These are phyloP conservation scores for Clarireedia paspali DNA, from an alignment of 2,329 filamentous ascomycete genomes.

Conservation along the genomic window DNA sequence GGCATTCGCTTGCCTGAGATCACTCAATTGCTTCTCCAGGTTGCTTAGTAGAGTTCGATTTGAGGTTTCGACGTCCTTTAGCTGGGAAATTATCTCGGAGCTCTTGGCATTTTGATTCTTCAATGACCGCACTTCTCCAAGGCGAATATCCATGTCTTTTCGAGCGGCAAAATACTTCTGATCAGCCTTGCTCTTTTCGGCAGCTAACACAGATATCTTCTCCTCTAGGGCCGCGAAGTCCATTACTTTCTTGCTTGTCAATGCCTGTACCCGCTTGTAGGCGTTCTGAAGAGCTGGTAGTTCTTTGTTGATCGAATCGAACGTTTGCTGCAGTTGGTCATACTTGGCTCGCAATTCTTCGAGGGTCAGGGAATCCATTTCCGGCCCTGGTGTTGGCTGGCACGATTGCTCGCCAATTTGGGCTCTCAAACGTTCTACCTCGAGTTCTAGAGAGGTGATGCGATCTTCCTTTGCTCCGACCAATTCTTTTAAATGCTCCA, in stretches of 20 bases:
- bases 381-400: slow-evolving; percentile 34
- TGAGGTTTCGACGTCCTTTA: slow-evolving; percentile 83
- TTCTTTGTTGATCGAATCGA: slow-evolving; percentile 78
- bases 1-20: slow-evolving; percentile 73
- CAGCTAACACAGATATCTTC: slow-evolving; percentile 61
- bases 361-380: slow-evolving; percentile 50
- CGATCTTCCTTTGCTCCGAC: slow-evolving; percentile 70
- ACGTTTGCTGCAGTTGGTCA: slow-evolving; percentile 68
- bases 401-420: slow-evolving; percentile 41
- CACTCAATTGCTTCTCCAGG: slow-evolving; percentile 82
- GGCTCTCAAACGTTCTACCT: slow-evolving; percentile 63
- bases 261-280: slow-evolving; percentile 78
- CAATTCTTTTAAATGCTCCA: slow-evolving; percentile 72
- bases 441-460: slow-evolving; percentile 74
- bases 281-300: slow-evolving; percentile 83
- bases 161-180: slow-evolving; percentile 97
- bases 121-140: slow-evolving; percentile 70
- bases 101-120: slow-evolving; percentile 81
- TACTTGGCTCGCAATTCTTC: slow-evolving; percentile 72
- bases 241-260: slow-evolving; percentile 80
- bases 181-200: slow-evolving; percentile 93
- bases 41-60: slow-evolving; percentile 71
- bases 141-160: slow-evolving; percentile 83
- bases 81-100: slow-evolving; percentile 83
- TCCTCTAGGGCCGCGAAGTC: slow-evolving; percentile 73